Conservation (phyloP, 495 filamentous ascomycete genomes). For the Penicillium paradoxum region DNA sequence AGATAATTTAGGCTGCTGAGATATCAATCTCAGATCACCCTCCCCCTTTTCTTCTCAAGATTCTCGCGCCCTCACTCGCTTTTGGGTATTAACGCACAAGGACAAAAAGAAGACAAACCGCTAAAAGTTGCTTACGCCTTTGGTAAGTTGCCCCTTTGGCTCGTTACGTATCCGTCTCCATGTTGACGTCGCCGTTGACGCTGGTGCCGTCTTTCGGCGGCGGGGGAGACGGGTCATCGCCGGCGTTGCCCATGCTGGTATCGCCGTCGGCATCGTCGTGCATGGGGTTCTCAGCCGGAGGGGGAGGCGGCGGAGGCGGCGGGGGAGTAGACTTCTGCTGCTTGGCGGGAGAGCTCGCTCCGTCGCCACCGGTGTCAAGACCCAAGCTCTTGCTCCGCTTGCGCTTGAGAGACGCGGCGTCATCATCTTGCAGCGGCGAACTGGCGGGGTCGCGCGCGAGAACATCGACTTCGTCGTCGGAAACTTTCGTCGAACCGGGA, state of each 20-base stretch:
- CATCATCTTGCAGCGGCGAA: conserved; percentile 27
- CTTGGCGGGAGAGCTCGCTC: conserved; percentile 30
- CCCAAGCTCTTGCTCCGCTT: conserved; percentile 41
- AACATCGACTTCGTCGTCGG: conserved; percentile 54
- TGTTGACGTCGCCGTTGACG: conserved; percentile 2
- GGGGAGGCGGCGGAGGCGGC: conserved; percentile 29
- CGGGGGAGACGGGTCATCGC: conserved; percentile 17
- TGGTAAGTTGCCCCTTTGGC: conserved; percentile 12
- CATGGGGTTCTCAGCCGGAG: conserved; percentile 11
- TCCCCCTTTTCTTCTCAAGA: neutral
- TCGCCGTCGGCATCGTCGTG: conserved; percentile 23
- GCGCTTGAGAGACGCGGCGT: conserved; percentile 20
- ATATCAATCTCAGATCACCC: neutral
- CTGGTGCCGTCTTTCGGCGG: conserved; percentile 15
- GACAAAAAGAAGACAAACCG: neutral
- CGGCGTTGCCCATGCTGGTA: conserved; percentile 18
- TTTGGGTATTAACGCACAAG: conserved; percentile 8
- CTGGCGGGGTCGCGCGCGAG: conserved; percentile 2
- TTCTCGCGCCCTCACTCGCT: conserved; percentile 2
- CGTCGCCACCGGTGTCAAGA: conserved; percentile 30
- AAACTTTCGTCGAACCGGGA: conserved; percentile 44
- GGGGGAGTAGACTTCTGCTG: conserved; percentile 39
- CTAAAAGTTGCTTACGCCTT: conserved; percentile 14
- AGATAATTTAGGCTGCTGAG: neutral
- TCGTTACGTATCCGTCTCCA: conserved; percentile 11